Evolutionary conservation across 306 rosid species (phyloP).

Genomic region (Pterocarpus santalinus): DNA sequence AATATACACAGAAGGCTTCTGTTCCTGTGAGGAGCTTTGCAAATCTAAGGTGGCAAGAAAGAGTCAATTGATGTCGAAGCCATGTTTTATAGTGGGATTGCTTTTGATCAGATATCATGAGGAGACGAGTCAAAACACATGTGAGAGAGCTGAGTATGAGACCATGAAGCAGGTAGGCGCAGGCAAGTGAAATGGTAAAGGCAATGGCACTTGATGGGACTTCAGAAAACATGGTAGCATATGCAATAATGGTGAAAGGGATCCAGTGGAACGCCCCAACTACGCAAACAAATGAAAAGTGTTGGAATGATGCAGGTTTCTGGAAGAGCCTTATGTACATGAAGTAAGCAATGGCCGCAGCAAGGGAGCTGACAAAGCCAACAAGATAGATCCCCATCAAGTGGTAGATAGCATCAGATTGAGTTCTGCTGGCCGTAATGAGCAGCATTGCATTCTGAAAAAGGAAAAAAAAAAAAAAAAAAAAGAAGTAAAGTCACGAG

Average conservation of each 20-base stretch:
- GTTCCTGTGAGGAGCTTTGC: conserved; percentile 88
- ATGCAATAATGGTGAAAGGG: conserved; percentile 76
- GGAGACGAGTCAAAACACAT: conserved; percentile 54
- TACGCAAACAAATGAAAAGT: conserved; percentile 73
- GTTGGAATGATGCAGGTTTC: conserved; percentile 62
- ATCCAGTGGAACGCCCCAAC: conserved; percentile 93
- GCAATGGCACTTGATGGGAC: conserved; percentile 59
- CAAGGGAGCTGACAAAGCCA: conserved; percentile 77
- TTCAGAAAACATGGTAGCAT: conserved; percentile 72
- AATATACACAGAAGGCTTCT: conserved; percentile 83
- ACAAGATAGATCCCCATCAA: conserved; percentile 82
- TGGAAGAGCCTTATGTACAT: conserved; percentile 62
- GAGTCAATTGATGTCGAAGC: conserved; percentile 67
- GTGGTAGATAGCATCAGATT: conserved; percentile 59
- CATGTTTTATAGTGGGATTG: conserved; percentile 65
- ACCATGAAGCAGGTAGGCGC: conserved; percentile 80
- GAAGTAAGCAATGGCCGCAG: conserved; percentile 75
- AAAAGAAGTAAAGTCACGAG: background rate
- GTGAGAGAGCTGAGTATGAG: conserved; percentile 72
- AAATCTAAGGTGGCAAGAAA: conserved; percentile 85
- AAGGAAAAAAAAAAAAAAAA: background rate
- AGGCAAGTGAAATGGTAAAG: conserved; percentile 63
- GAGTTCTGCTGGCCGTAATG: conserved; percentile 42
- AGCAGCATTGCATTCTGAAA: conserved; percentile 61
- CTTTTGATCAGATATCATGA: conserved; percentile 48